Evolutionary conservation across 495 filamentous ascomycete species (phyloP), one percentile per base, ranked within the genome.

Genomic region (Sordaria brevicollis): DNA sequence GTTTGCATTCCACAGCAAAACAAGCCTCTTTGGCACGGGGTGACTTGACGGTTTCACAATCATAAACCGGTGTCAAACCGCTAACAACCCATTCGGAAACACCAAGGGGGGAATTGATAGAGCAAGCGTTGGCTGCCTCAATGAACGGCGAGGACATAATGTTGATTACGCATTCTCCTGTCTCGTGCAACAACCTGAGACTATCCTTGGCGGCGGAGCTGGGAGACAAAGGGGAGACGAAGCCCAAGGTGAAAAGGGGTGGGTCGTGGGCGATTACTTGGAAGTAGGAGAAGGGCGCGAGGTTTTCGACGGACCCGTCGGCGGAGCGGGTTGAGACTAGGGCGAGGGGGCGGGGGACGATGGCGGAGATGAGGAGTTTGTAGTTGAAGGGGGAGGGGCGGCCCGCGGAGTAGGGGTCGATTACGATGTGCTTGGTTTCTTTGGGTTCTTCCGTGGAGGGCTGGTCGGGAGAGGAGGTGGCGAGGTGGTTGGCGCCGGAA

Each of bases 241-340:
- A 91, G 7, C 95, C 93, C 19, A 97, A 80, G n/a, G 85, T 84
- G 80, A 98, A 96, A 34, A 97, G 82, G 1, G 95, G 95, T 3
- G 95, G 94, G 77, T 97, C 94, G 76, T 96, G 92, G 75, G 89
- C 89, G 73, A 97, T 86, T 10, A 97, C 76, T 70, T 92, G 87
- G 71, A 92, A 90, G 82, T 95, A 97, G 72, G 86, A 90, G 82
- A 94, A 97, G 0, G 93, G 94, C 1, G 94, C 91, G 5, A 98
- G 85, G 79, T 98, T 98, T 19, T 74, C 73, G 10, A 33, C 35
- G 17, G 4, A 83, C 84, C 71, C 80, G 49, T 85, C 83, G 29
- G 79, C 70, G 31, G 82, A 81, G 67, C 77, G 72, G 33, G 87
- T 85, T 0, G 83, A 86, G 4, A 88, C 75, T 74, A 89, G 85